Evolutionary conservation across 2,329 filamentous ascomycete species (phyloP), one percentile per base, ranked within the genome.

Genomic region (Colletotrichum truncatum): DNA sequence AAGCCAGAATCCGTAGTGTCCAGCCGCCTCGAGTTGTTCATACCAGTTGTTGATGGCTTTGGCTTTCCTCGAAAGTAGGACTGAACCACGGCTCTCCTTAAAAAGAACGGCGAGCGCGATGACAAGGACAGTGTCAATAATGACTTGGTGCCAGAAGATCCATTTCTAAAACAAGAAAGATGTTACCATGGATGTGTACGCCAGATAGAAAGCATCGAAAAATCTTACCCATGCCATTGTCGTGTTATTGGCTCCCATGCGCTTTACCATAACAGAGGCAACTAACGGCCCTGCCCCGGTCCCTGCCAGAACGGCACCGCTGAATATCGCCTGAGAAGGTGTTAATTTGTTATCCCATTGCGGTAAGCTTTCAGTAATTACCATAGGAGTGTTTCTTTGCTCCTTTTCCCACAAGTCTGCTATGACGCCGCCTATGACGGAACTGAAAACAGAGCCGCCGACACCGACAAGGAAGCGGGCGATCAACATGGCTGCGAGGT

Each of bases 401-500:
- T 92, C 81, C 9, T 92, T 88, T 49, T 90, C 87, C 80, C 94
- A 97, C 64, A 97, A 87, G 73, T 98, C 94, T 53, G 91, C 91
- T 39, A 98, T 91, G 4, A 98, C 92, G 4, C 94, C 94, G n/a
- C 94, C 94, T 0, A 97, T 91, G 85, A 97, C 94, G 21, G 93
- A 96, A 45, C 91, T 93, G 74, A 97, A 97, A 0, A 85, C 89
- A 51, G 90, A 93, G 6, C 88, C 90, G 6, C 92, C 92, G n/a
- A 89, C 87, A 1, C 94, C 94, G 9, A 89, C 86, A 48, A 96
- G 84, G 74, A 97, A 92, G 1, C 94, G 87, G 0, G 89, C 87
- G 3, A 94, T 78, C 1, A 97, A 76, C 85, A 97, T 91, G 3
- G 91, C 93, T 0, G 86, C 87, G 67, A 92, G 88, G 3, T 87